Evolutionary conservation across 202 grass and related monocot genomes (phyloP).

Genomic region (Panicum hallii): DNA sequence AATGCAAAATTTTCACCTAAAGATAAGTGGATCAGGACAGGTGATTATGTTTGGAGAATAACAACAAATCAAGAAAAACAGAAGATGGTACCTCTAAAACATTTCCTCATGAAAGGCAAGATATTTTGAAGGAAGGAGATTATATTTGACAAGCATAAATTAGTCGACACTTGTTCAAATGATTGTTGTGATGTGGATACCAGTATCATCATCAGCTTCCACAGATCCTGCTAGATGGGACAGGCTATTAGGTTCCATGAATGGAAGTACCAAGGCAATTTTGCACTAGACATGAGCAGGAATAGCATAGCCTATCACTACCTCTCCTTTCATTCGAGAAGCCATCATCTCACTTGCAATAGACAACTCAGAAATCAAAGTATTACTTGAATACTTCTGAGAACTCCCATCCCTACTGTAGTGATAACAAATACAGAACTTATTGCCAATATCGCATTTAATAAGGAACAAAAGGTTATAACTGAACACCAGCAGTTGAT

Average conservation of each 20-base stretch:
- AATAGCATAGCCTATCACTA: slow-evolving; percentile 44
- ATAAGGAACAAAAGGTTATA: slow-evolving; percentile 38
- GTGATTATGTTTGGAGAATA: neutral
- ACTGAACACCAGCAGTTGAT: slow-evolving; percentile 15
- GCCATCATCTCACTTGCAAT: slow-evolving; percentile 63
- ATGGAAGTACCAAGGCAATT: slow-evolving; percentile 13
- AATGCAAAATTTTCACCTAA: neutral
- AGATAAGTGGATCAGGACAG: neutral
- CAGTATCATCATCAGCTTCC: slow-evolving; percentile 78
- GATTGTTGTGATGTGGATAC: slow-evolving; percentile 69
- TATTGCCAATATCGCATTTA: slow-evolving; percentile 3
- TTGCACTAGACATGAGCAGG: slow-evolving; percentile 31
- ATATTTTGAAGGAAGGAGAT: slow-evolving; percentile 81
- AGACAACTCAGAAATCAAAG: slow-evolving; percentile 78
- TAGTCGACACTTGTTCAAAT: slow-evolving; percentile 58
- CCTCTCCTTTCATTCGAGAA: slow-evolving; percentile 73
- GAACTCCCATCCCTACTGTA: slow-evolving; percentile 52
- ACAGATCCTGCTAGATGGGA: slow-evolving; percentile 67
- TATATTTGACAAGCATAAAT: slow-evolving; percentile 75
- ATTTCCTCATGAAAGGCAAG: slow-evolving; percentile 72
- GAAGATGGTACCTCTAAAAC: slow-evolving; percentile 70
- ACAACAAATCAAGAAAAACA: slow-evolving; percentile 17
- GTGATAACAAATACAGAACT: slow-evolving; percentile 6
- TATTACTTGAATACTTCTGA: slow-evolving; percentile 51
- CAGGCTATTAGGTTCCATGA: slow-evolving; percentile 40